Base-by-base conservation (phyloP, 2,329 filamentous ascomycete genomes). In the Emmonsiellopsis sp. region DNA sequence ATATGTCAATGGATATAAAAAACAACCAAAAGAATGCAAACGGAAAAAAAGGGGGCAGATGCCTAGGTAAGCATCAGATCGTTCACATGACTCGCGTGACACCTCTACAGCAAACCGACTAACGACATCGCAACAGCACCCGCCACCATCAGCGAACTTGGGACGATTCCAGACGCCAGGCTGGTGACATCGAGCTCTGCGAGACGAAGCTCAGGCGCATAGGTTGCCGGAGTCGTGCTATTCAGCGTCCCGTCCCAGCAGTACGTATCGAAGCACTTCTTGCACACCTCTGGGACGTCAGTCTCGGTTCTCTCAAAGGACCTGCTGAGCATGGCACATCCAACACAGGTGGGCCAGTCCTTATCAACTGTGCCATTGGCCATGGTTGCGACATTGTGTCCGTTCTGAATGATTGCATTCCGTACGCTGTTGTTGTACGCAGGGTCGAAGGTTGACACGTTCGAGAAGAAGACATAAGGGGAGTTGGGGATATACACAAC, bases 401-500 rank as follows among this genome's bases (percentile, higher is more conserved):
- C 92, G 71, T 98, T 97, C 60, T 81, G 70, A 63, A 98, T 89
- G 65, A 95, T 87, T 57, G 79, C 79, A 66, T 95, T 82, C 58
- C 92, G 87, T 71, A 89, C 71, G 1, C 66, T 70, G 61, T 81
- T 71, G 37, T 79, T 76, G 76, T 91, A 89, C 41, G 71, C 70
- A 38, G 83, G 75, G 56, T 83, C 76, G 67, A 87, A 92, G 48
- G 92, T 96, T 2, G 85, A 87, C 6, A 86, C 79, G 74, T 97
- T 97, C 68, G 84, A 87, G 59, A 78, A 72, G 65, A 80, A 81
- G 46, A 84, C 79, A 72, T 94, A 95, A 1, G 90, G 91, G 20
- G 84, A 78, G 66, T 93, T 94, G 54, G 93, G 89, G 45, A 97
- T 69, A 73, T 98, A 98, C 58, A 95, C 87, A 57, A 95, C 75